These are phyloP conservation scores for Rhynchospora breviuscula DNA, from an alignment of 176 grass and related monocot species.

Conservation along the genomic window DNA sequence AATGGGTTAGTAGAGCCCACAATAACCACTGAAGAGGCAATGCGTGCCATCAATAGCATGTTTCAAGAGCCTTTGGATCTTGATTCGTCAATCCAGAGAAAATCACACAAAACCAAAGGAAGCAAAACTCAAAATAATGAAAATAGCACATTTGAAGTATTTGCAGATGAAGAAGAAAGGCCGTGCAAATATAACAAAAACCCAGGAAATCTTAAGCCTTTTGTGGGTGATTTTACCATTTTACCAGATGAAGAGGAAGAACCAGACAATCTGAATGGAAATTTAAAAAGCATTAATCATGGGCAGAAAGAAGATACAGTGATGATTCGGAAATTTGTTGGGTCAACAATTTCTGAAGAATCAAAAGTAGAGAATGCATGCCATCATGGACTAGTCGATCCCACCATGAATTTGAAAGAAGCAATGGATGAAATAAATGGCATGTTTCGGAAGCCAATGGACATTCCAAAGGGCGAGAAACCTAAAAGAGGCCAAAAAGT, in stretches of 20 bases:
- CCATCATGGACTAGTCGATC: slow-evolving; percentile 80
- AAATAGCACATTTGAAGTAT: slow-evolving; percentile 62
- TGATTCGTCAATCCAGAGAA: slow-evolving; percentile 56
- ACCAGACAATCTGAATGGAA: slow-evolving; percentile 4
- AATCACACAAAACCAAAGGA: slow-evolving; percentile 33
- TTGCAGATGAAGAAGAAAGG: slow-evolving; percentile 63
- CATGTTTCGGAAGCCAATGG: slow-evolving; percentile 83
- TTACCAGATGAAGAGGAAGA: slow-evolving; percentile 51
- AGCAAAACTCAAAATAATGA: slow-evolving; percentile 39
- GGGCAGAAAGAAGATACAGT: slow-evolving; percentile 57
- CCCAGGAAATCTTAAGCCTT: slow-evolving; percentile 40
- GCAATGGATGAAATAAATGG: slow-evolving; percentile 87
- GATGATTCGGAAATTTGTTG: slow-evolving; percentile 70
- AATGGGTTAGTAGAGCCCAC: slow-evolving; percentile 90
- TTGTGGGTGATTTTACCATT: slow-evolving; percentile 63
- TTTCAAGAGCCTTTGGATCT: slow-evolving; percentile 82
- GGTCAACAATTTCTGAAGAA: slow-evolving; percentile 63
- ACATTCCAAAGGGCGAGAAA: slow-evolving; percentile 49
- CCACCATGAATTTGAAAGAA: slow-evolving; percentile 83
- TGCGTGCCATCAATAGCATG: slow-evolving; percentile 79
- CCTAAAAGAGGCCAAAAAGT: slow-evolving; percentile 31
- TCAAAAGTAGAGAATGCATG: slow-evolving; percentile 82
- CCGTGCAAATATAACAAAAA: slow-evolving; percentile 22
- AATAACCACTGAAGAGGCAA: slow-evolving; percentile 82
- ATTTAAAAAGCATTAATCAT: slow-evolving; percentile 28